Conservation (phyloP, 257 asterid genomes). For the Nicotiana tabacum region DNA sequence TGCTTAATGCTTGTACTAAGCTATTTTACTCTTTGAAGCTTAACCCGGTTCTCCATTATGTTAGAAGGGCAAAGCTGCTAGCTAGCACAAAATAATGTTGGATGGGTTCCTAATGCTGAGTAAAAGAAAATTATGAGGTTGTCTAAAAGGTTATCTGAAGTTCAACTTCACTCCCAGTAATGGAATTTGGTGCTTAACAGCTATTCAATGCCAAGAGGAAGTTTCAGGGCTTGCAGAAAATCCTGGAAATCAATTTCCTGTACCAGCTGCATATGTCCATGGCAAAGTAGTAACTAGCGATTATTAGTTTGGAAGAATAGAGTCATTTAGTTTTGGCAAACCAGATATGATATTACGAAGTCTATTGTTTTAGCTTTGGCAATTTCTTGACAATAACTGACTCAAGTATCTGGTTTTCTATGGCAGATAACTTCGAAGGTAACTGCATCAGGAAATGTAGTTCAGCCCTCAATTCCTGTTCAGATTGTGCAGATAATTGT, state of each 20-base stretch:
- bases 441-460: constrained; percentile 30
- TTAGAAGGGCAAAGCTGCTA: not conserved
- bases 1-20: not conserved
- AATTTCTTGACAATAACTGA: not conserved
- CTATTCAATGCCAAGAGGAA: not conserved
- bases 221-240: not conserved
- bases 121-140: constrained; percentile 2
- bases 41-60: not conserved
- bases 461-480: constrained; percentile 56
- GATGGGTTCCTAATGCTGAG: not conserved
- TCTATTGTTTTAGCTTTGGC: not conserved
- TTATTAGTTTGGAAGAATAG: not conserved
- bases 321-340: not conserved
- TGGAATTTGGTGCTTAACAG: not conserved
- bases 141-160: not conserved
- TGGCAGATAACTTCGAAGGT: constrained; percentile 63
- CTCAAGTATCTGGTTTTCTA: constrained; percentile 20
- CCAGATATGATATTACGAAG: not conserved
- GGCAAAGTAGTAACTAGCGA: not conserved
- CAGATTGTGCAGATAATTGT: constrained; percentile 49
- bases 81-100: not conserved
- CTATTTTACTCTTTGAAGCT: not conserved
- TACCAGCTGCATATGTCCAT: not conserved
- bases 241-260: not conserved
- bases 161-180: not conserved